phyloP scores from a whole-genome alignment of 495 filamentous ascomycete species.

The Cryomyces antarcticus region DNA sequence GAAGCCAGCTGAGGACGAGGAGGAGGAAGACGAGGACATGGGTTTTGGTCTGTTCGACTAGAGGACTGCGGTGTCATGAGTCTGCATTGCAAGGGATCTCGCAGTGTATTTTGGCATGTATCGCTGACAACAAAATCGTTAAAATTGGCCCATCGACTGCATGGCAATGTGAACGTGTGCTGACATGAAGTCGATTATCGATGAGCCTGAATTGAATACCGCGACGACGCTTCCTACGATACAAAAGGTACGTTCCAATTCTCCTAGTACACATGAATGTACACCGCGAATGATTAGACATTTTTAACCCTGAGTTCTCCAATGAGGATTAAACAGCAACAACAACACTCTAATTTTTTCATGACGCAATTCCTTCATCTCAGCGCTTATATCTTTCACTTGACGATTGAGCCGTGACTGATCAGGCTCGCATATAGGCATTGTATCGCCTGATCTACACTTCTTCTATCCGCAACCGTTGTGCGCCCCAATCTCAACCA shows the following conservation, averaged over 20 bases:
- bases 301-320: constrained; percentile 38
- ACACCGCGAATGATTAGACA: constrained; percentile 25
- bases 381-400: no score
- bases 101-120: not conserved
- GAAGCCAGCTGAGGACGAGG: constrained; percentile 34
- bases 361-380: constrained; percentile 21
- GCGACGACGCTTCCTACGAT: no score
- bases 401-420: no score
- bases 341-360: constrained; percentile 46
- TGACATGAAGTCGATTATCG: no score
- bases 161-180: no score
- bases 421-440: no score
- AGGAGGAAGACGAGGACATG: constrained; percentile 41
- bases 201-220: no score
- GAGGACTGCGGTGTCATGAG: not conserved
- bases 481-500: no score
- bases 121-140: not conserved
- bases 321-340: constrained; percentile 31
- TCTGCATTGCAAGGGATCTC: not conserved
- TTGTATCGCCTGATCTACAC: no score
- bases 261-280: not conserved
- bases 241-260: not conserved
- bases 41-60: constrained; percentile 44
- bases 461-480: no score
- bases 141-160: no score